phyloP scores from a whole-genome alignment of 2,329 filamentous ascomycete genomes.

The Sporothrix luriei region DNA sequence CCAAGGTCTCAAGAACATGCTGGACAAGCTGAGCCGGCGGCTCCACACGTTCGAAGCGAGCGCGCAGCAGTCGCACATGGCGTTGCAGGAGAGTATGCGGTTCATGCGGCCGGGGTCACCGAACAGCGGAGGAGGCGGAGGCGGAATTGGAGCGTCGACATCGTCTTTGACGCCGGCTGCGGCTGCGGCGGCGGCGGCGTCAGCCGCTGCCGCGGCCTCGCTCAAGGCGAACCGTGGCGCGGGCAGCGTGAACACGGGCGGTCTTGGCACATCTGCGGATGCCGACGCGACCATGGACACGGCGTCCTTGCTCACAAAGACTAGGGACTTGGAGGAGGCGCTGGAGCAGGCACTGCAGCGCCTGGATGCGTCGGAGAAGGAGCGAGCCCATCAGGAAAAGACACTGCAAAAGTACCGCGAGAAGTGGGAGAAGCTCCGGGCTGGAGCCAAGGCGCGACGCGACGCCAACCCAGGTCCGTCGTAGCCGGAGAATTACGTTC shows the following conservation, averaged over 20 bases:
- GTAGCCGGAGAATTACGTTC: conserved; percentile 35
- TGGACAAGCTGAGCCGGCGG: conserved; percentile 82
- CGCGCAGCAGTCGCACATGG: conserved; percentile 82
- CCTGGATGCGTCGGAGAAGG: conserved; percentile 67
- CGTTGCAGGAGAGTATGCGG: conserved; percentile 80
- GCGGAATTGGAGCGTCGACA: conserved; percentile 32
- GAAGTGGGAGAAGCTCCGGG: conserved; percentile 64
- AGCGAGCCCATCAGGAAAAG: conserved; percentile 58
- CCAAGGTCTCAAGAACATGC: conserved; percentile 76
- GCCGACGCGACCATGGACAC: conserved; percentile 42
- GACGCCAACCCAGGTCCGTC: conserved; percentile 48
- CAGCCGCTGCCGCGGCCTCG: conserved; percentile 17
- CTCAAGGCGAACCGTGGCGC: conserved; percentile 29
- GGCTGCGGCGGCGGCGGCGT: conserved; percentile 17
- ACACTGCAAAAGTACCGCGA: conserved; percentile 62
- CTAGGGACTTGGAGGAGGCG: conserved; percentile 64
- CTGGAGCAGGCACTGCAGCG: conserved; percentile 60
- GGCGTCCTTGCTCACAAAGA: conserved; percentile 50
- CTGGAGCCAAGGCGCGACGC: conserved; percentile 60
- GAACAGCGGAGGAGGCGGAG: conserved; percentile 28
- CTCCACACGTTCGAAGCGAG: conserved; percentile 93
- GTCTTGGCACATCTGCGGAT: not conserved
- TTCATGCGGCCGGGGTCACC: conserved; percentile 62
- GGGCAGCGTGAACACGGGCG: not conserved
- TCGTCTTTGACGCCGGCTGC: conserved; percentile 28